Conservation (phyloP, 768 basidiomycete genomes). For the Rickenella mellea region DNA sequence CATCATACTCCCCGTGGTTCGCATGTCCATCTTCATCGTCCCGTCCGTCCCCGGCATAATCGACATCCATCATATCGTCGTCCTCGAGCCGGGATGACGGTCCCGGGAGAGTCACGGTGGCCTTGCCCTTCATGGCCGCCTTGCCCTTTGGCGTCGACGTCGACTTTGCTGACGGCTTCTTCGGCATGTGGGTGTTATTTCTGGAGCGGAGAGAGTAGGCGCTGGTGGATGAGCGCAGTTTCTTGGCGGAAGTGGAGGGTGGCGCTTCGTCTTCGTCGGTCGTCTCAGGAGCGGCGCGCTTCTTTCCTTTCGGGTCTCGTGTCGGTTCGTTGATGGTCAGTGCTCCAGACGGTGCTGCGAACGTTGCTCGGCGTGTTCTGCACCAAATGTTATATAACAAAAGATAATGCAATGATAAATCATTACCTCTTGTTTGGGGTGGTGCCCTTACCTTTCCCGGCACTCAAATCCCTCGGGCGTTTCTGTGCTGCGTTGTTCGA, state of each 20-base stretch:
- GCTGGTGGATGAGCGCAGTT: conserved; percentile 38
- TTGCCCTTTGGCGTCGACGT: conserved; percentile 53
- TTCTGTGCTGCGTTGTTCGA: conserved; percentile 8
- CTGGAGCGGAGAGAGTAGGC: conserved; percentile 64
- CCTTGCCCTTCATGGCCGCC: conserved; percentile 27
- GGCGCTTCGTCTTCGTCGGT: conserved; percentile 57
- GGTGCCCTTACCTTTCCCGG: conserved; percentile 50
- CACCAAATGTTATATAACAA: conserved; percentile 4
- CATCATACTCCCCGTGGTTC: conserved; percentile 34
- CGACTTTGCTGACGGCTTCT: no score
- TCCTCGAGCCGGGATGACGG: conserved; percentile 67
- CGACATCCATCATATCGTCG: conserved; percentile 66
- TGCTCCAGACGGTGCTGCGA: conserved; percentile 30
- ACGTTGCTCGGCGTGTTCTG: conserved; percentile 55
- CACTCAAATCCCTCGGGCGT: conserved; percentile 45
- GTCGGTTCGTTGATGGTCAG: conserved; percentile 69
- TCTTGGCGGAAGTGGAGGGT: conserved; percentile 50
- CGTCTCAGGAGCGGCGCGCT: conserved; percentile 72
- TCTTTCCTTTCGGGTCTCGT: conserved; percentile 83
- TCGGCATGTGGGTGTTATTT: conserved; percentile 53
- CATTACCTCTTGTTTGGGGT: conserved; percentile 59
- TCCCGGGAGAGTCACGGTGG: conserved; percentile 41
- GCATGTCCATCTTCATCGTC: conserved; percentile 40
- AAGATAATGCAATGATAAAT: conserved; percentile 15
- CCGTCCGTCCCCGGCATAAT: conserved; percentile 33